Evolutionary conservation across 495 filamentous ascomycete species (phyloP).

Genomic region (Aspergillus bridgeri): DNA sequence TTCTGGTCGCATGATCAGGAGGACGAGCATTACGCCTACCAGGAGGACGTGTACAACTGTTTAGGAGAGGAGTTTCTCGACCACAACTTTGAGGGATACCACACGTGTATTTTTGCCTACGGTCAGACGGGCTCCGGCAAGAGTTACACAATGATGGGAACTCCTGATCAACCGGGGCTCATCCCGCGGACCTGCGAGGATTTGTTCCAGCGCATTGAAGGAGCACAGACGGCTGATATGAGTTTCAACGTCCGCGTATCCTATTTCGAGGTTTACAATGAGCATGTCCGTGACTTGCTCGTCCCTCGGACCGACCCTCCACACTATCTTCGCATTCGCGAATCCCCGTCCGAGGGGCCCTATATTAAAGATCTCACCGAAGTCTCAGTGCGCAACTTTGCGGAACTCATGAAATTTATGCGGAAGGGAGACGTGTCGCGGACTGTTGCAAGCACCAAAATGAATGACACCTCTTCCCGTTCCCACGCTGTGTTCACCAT

Average conservation of each 20-base stretch:
- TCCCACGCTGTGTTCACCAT: slow-evolving; percentile 98
- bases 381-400: slow-evolving; percentile 75
- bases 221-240: slow-evolving; percentile 77
- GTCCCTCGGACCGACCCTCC: slow-evolving; percentile 71
- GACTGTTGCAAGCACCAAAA: slow-evolving; percentile 94
- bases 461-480: slow-evolving; percentile 96
- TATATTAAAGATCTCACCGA: slow-evolving; percentile 97
- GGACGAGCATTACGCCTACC: slow-evolving; percentile 75
- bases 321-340: slow-evolving; percentile 94
- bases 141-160: slow-evolving; percentile 99
- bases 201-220: slow-evolving; percentile 90
- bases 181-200: slow-evolving; percentile 98
- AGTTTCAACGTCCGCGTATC: slow-evolving; percentile 95
- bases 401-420: slow-evolving; percentile 88
- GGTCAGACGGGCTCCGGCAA: slow-evolving; percentile 98
- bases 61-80: slow-evolving; percentile 97
- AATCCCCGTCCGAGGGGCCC: slow-evolving; percentile 92
- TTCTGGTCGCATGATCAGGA: slow-evolving; percentile 86
- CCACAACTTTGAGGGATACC: slow-evolving; percentile 98
- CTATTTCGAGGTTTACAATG: slow-evolving; percentile 99
- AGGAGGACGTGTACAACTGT: slow-evolving; percentile 92
- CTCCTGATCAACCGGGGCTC: slow-evolving; percentile 76
- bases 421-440: slow-evolving; percentile 81
- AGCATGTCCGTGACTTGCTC: slow-evolving; percentile 94
- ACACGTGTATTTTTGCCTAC: slow-evolving; percentile 99